Conservation (phyloP, 2,329 filamentous ascomycete species). For the Aspergillus ochraceus region DNA sequence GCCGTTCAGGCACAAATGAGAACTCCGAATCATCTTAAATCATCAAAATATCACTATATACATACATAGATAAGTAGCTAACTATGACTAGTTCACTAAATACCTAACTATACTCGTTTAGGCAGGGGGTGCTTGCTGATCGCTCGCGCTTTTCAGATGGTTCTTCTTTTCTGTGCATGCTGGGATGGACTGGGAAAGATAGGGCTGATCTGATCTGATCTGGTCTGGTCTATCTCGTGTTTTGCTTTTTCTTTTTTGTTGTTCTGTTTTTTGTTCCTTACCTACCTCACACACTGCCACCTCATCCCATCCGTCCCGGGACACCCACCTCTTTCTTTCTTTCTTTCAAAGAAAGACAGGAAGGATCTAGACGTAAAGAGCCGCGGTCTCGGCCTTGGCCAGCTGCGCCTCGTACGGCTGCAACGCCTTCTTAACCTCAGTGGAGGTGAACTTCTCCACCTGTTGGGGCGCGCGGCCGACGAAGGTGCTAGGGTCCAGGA, state of each 20-base stretch:
- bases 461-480: constrained; percentile 57
- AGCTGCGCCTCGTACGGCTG: constrained; percentile 46
- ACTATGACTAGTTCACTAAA: not conserved
- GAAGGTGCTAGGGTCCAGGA: constrained; percentile 65
- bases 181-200: too few species aligned
- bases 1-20: not conserved
- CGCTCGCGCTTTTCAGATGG: too few species aligned
- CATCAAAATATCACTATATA: constrained; percentile 11
- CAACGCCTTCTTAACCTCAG: constrained; percentile 50
- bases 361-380: constrained; percentile 12
- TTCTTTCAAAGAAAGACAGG: not conserved
- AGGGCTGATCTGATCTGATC: too few species aligned
- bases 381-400: constrained; percentile 37
- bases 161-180: too few species aligned
- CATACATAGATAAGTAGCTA: not conserved
- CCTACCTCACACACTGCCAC: too few species aligned
- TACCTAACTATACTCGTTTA: not conserved
- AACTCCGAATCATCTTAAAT: not conserved
- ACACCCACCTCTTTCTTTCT: not conserved
- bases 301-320: too few species aligned
- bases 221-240: not conserved
- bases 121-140: too few species aligned
- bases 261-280: too few species aligned
- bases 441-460: constrained; percentile 54
- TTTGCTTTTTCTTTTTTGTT: not conserved